Conservation (phyloP, 2,329 filamentous ascomycete species). For the Aspergillus sclerotialis region DNA sequence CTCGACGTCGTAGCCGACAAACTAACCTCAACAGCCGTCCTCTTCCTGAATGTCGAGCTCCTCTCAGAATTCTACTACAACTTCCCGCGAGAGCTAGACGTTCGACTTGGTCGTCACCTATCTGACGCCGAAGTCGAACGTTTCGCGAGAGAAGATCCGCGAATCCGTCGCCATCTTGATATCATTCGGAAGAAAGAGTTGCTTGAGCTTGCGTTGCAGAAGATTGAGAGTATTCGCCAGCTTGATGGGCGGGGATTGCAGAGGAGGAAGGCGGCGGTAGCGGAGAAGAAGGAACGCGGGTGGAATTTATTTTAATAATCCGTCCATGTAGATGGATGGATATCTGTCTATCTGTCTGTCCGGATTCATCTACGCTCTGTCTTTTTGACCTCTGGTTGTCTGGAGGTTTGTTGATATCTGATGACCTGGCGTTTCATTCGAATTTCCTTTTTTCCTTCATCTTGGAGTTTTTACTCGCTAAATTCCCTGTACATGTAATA, state of each 20-base stretch:
- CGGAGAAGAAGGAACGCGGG: slow-evolving; percentile 27
- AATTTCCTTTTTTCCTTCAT: no score
- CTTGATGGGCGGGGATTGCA: slow-evolving; percentile 69
- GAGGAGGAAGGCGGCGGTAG: slow-evolving; percentile 31
- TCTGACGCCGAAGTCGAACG: slow-evolving; percentile 73
- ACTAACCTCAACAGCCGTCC: slow-evolving; percentile 85
- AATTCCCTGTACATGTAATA: no score
- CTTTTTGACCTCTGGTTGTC: no score
- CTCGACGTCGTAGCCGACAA: slow-evolving; percentile 96
- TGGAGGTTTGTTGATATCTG: no score
- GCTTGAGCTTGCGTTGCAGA: slow-evolving; percentile 84
- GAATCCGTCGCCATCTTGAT: slow-evolving; percentile 81
- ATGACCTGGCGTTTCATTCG: no score
- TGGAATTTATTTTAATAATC: slow-evolving; percentile 40
- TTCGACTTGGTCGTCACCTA: slow-evolving; percentile 74
- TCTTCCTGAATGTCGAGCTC: slow-evolving; percentile 95
- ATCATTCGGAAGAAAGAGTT: slow-evolving; percentile 88
- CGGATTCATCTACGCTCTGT: no score
- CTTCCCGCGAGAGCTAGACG: slow-evolving; percentile 87
- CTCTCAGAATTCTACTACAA: slow-evolving; percentile 97
- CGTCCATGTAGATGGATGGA: no score
- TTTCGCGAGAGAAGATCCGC: slow-evolving; percentile 89
- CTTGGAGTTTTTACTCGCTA: no score
- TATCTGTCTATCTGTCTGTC: slow-evolving; percentile 2
- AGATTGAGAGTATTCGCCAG: slow-evolving; percentile 86